These are phyloP conservation scores for Chloromonas sp. DNA, from an alignment of 163 green algal species.

Conservation along the genomic window DNA sequence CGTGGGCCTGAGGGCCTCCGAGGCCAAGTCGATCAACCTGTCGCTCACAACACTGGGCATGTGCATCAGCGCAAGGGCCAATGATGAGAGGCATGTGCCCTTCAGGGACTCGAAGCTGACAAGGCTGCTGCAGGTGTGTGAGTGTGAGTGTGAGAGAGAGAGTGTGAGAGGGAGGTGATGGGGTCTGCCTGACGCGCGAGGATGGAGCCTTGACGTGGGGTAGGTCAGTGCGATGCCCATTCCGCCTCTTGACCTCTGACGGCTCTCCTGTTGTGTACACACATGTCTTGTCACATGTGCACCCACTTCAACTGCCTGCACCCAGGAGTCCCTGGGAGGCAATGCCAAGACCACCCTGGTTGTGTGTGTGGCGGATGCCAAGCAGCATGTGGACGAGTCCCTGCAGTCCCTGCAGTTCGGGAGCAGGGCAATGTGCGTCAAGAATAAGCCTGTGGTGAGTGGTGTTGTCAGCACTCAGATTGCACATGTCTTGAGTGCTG, in stretches of 20 bases:
- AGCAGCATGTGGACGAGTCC: constrained; percentile 32
- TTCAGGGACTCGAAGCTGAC: constrained; percentile 88
- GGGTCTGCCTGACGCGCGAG: too few relatives aligned
- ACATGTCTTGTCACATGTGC: background rate
- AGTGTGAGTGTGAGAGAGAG: background rate
- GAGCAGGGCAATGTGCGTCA: constrained; percentile 68
- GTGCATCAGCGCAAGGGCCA: constrained; percentile 72
- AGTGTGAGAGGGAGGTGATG: too few relatives aligned
- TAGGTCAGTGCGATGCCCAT: too few relatives aligned
- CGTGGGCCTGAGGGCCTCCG: constrained; percentile 57
- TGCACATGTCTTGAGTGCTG: too few relatives aligned
- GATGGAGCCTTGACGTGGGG: too few relatives aligned
- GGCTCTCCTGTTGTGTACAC: too few relatives aligned
- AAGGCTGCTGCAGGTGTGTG: constrained; percentile 64
- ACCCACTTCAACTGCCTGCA: background rate
- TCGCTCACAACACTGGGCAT: constrained; percentile 70
- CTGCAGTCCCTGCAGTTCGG: constrained; percentile 78
- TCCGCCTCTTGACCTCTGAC: too few relatives aligned
- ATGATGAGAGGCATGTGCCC: constrained; percentile 61
- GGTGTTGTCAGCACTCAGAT: background rate
- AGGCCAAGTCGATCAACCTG: constrained; percentile 84
- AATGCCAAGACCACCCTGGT: constrained; percentile 78
- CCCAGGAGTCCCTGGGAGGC: constrained; percentile 74
- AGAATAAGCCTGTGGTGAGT: constrained; percentile 47
- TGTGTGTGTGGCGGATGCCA: constrained; percentile 55